A percentile compares a stretch with the other conserved stretches of the same genome.
Conservation (phyloP, 73 alveolate genomes). For the Uronychia binucleata region DNA sequence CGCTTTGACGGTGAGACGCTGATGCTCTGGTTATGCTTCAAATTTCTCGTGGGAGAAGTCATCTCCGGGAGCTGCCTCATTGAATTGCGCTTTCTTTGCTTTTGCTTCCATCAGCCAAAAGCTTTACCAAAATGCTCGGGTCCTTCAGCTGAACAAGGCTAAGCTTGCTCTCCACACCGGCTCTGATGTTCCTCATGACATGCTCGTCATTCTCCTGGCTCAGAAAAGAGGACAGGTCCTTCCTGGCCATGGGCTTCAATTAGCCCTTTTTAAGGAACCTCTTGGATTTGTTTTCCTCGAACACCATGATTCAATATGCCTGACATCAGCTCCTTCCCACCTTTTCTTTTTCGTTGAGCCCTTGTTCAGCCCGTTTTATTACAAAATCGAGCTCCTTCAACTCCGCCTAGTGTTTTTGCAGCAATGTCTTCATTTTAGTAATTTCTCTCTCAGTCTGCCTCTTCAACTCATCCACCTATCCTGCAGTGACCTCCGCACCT, state of each 20-base stretch:
- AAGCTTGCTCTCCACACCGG: slow-evolving; percentile 2
- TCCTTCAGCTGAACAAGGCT: too few species aligned
- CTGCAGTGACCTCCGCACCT: slow-evolving; percentile 1
- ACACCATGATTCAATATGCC: slow-evolving; percentile 23
- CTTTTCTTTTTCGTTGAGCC: slow-evolving; percentile 32
- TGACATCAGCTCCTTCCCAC: slow-evolving; percentile 13
- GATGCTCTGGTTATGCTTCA: background rate
- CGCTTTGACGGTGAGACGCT: background rate
- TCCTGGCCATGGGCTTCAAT: slow-evolving; percentile 19
- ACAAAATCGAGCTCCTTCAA: slow-evolving; percentile 16
- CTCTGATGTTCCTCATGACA: background rate
- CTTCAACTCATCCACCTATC: slow-evolving; percentile 12
- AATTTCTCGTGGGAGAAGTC: background rate
- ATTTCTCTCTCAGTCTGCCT: slow-evolving; percentile 4
- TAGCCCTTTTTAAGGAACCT: slow-evolving; percentile 32
- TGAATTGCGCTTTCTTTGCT: background rate
- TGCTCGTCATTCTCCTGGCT: background rate
- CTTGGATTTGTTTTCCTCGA: slow-evolving; percentile 21
- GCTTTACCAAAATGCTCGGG: too few species aligned
- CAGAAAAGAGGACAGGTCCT: background rate
- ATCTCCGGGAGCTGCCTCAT: background rate
- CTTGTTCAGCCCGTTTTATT: slow-evolving; percentile 4
- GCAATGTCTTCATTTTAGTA: background rate
- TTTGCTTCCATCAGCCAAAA: slow-evolving; percentile 6
- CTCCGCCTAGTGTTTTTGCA: background rate